A percentile compares a stretch with the other conserved stretches of the same genome.
Evolutionary conservation across 2,329 filamentous ascomycete species (phyloP).

Genomic region (Penicillium sclerotiorum): DNA sequence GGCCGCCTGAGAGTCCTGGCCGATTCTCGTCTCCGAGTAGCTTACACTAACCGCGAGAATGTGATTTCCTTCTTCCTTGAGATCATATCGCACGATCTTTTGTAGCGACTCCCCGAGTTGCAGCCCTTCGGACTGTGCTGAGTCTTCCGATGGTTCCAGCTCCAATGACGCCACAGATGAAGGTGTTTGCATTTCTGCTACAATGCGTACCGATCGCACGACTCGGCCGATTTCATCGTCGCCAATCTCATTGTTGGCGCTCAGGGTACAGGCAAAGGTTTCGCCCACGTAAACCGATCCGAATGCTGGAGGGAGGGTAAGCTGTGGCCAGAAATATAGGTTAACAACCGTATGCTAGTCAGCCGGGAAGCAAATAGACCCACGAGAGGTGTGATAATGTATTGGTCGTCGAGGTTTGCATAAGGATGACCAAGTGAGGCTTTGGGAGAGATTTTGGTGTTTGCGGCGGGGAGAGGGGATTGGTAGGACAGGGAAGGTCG

Average conservation of each 20-base stretch:
- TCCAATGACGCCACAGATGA: conserved; percentile 70
- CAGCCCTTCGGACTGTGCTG: conserved; percentile 39
- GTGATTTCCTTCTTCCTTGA: conserved; percentile 93
- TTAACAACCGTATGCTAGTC: too few relatives aligned
- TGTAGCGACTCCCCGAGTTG: conserved; percentile 69
- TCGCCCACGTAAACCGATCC: conserved; percentile 95
- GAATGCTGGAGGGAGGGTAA: conserved; percentile 88
- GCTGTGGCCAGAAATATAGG: conserved; percentile 39
- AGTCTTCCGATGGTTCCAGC: conserved; percentile 53
- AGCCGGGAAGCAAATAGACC: conserved; percentile 13
- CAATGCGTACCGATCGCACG: conserved; percentile 77
- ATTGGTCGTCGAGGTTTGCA: conserved; percentile 50
- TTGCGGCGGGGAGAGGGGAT: conserved; percentile 48
- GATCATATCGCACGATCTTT: conserved; percentile 78
- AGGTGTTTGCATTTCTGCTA: conserved; percentile 95
- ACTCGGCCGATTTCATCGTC: conserved; percentile 44
- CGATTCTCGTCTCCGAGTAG: conserved; percentile 79
- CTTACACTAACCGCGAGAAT: conserved; percentile 91
- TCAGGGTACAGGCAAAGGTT: conserved; percentile 90
- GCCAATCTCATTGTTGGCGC: conserved; percentile 83
- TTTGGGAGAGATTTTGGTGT: conserved; percentile 56
- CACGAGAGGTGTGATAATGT: conserved; percentile 60
- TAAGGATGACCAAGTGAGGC: conserved; percentile 76
- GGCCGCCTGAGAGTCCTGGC: conserved; percentile 48
- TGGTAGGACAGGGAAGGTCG: conserved; percentile 59